Percentiles rank a stretch among this genome's conserved stretches.
Conservation (phyloP, 495 filamentous ascomycete species). For the Trichocladium antarcticum region DNA sequence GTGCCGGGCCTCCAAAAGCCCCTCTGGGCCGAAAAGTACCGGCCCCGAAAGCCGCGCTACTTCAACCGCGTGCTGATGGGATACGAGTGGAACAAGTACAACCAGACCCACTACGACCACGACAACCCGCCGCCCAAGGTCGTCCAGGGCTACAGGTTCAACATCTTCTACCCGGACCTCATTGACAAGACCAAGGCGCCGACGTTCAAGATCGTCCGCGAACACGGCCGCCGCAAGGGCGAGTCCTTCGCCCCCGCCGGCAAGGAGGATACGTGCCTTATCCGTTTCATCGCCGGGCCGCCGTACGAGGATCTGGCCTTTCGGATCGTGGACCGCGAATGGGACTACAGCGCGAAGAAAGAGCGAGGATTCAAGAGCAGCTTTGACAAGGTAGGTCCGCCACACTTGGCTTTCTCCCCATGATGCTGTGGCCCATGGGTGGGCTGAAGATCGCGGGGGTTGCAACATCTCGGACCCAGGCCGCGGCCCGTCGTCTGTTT, state of each 20-base stretch:
- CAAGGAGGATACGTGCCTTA: constrained; percentile 93
- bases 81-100: constrained; percentile 99
- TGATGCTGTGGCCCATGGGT: constrained; percentile 1
- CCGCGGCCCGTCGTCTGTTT: constrained; percentile 6
- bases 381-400: constrained; percentile 78
- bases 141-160: constrained; percentile 98
- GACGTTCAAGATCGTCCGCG: constrained; percentile 88
- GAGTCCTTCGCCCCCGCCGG: constrained; percentile 93
- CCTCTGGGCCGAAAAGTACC: constrained; percentile 81
- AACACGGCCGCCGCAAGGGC: constrained; percentile 75
- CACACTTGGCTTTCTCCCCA: constrained; percentile 7
- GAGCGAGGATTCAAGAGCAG: constrained; percentile 92
- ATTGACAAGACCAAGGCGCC: constrained; percentile 92
- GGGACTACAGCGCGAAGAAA: constrained; percentile 94
- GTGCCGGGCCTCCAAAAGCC: constrained; percentile 53
- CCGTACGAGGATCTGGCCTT: constrained; percentile 98
- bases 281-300: constrained; percentile 88
- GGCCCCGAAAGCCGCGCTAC: constrained; percentile 87
- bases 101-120: constrained; percentile 98
- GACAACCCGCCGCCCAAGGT: constrained; percentile 97
- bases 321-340: constrained; percentile 95
- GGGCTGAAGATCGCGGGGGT: not conserved
- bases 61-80: constrained; percentile 99
- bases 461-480: constrained; percentile 2
- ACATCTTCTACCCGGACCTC: constrained; percentile 98